Conservation (phyloP, 2,329 filamentous ascomycete species). For the Paracorniculantispora psalliotae region DNA sequence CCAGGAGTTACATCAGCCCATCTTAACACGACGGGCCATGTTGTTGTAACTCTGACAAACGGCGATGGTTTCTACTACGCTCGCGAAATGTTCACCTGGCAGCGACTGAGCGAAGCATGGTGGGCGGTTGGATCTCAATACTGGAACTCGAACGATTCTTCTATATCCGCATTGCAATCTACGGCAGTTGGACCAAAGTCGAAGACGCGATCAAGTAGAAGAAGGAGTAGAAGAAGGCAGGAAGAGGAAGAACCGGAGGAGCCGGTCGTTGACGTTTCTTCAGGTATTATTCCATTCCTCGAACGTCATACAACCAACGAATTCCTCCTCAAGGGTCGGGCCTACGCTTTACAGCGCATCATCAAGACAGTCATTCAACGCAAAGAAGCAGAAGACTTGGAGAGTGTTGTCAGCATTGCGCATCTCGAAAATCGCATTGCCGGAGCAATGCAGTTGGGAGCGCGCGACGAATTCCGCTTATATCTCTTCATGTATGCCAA, state of each 20-base stretch:
- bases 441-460: constrained; percentile 76
- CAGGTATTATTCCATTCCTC: constrained; percentile 86
- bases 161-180: constrained; percentile 73
- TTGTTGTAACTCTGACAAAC: constrained; percentile 88
- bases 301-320: constrained; percentile 95
- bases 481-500: constrained; percentile 99
- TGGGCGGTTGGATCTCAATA: constrained; percentile 98
- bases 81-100: constrained; percentile 81
- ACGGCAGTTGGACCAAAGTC: constrained; percentile 59
- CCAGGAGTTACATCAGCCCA: constrained; percentile 88
- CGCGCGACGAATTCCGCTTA: constrained; percentile 86
- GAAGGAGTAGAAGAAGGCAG: constrained; percentile 23
- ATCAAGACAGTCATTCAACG: constrained; percentile 84
- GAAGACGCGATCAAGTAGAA: constrained; percentile 17
- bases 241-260: constrained; percentile 38
- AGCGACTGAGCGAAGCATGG: constrained; percentile 93
- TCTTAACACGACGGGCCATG: constrained; percentile 78
- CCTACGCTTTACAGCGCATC: constrained; percentile 84
- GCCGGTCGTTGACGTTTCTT: constrained; percentile 60
- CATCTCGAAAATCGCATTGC: constrained; percentile 94
- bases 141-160: constrained; percentile 96
- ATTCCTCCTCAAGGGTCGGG: constrained; percentile 82
- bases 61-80: constrained; percentile 93
- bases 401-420: constrained; percentile 85
- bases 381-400: constrained; percentile 88